Conservation (phyloP, 2,329 filamentous ascomycete species). For the Aspergillus aculeatinus region DNA sequence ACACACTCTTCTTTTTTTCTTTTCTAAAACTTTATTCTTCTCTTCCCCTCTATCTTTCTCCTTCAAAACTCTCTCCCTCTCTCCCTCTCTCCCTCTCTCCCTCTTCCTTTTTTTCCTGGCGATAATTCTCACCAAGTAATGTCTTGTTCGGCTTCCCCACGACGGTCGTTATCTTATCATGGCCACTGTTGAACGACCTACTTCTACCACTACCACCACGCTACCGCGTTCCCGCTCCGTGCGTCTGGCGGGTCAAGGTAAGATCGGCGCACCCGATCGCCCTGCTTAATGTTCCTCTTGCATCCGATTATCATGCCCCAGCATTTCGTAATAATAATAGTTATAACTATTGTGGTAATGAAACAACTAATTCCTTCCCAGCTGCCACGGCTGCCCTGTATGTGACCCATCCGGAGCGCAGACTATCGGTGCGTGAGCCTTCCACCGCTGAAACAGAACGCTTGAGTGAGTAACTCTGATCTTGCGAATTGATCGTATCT, state of each 20-base stretch:
- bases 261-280: slow-evolving; percentile 10
- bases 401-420: slow-evolving; percentile 47
- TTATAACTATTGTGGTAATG: neutral
- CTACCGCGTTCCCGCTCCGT: slow-evolving; percentile 24
- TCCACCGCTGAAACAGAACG: slow-evolving; percentile 19
- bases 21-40: neutral
- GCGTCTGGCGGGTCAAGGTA: slow-evolving; percentile 37
- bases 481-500: neutral
- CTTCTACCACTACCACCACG: slow-evolving; percentile 13
- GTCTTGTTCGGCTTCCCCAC: neutral
- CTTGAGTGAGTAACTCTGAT: slow-evolving; percentile 22
- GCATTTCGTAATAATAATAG: neutral
- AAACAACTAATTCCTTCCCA: slow-evolving; percentile 16
- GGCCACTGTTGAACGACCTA: slow-evolving; percentile 33
- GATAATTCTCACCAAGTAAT: neutral
- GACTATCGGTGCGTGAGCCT: slow-evolving; percentile 27
- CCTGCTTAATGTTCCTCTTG: neutral
- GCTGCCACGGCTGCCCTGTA: slow-evolving; percentile 64
- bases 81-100: neutral
- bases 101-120: neutral
- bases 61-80: neutral
- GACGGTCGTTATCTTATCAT: slow-evolving; percentile 22
- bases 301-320: neutral
- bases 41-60: neutral
- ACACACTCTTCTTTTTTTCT: no score